Evolutionary conservation across 1,284 basidiomycete species (phyloP), one percentile per base, ranked within the genome.

Genomic region (Ganoderma sinense): DNA sequence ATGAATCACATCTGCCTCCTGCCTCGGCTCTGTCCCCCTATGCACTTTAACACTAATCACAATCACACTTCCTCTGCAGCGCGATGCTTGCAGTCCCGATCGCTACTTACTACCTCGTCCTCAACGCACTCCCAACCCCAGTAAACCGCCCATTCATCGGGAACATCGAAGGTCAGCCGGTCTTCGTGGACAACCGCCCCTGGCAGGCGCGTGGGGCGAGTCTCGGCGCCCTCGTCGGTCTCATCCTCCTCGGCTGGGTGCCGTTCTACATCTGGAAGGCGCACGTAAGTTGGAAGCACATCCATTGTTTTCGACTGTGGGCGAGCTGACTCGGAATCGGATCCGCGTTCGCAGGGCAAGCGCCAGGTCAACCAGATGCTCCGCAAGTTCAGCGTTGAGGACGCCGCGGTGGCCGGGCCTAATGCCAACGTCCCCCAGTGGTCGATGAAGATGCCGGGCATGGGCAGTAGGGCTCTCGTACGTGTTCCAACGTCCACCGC

Each of bases 241-340:
- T 82, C 14, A 70, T 84, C 65, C 45, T 85, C 40, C 48, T 88
- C 65, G 83, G 88, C 74, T 79, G 80, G 63, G 45, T 79, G 1
- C 88, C 88, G 3, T 77, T 88, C 60, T 63, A 82, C 58, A 65
- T 84, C 31, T 89, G 87, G 87, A 89, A 89, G 74, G 79, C 76
- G 29, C 73, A 82, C 48, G 87, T 87, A 43, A 61, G 84, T 82
- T 18, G 36, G 23, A 18, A 7, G 6, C 8, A 16, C 56, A 20
- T 23, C 11, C 39, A 0, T 26, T 51, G 48, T 51, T 13, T 51
- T 23, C 23, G 23, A 5, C 10, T 11, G 23, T 40, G 29, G 39
- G 8, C 14, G 39, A 29, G 6, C 36, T 61, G 39, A 40, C 23
- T 6, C 4, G 3, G n/a, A 7, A 29, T 41, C 36, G 6, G 10